Conservation (phyloP, 106 monocot species). For the Gastrodia elata region DNA sequence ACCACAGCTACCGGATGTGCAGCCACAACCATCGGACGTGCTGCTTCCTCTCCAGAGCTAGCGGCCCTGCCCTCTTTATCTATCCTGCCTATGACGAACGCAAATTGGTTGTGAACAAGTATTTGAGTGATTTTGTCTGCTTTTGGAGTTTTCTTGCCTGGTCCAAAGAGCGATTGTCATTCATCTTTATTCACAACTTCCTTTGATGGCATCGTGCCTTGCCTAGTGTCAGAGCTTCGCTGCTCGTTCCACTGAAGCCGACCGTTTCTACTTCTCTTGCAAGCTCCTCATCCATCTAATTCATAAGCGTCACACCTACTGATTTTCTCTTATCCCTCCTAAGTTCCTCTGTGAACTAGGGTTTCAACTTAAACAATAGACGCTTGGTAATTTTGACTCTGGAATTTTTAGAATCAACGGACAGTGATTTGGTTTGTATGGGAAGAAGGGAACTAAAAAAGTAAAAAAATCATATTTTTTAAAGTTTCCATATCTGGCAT, state of each 20-base stretch:
- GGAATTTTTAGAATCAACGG: neutral
- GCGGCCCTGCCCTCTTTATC: too few relatives aligned
- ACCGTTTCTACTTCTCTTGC: neutral
- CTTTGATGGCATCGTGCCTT: neutral
- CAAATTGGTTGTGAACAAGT: too few relatives aligned
- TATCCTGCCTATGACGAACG: too few relatives aligned
- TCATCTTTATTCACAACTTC: neutral
- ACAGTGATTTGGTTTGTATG: neutral
- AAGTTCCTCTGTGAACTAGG: neutral
- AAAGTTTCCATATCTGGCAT: neutral
- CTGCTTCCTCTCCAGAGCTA: too few relatives aligned
- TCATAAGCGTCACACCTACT: neutral
- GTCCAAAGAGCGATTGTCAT: constrained; percentile 3
- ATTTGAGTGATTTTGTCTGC: too few relatives aligned
- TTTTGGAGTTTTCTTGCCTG: constrained; percentile 1
- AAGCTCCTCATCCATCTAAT: neutral
- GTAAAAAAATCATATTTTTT: neutral
- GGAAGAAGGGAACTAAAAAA: neutral
- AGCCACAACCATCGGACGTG: too few relatives aligned
- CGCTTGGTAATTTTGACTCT: neutral
- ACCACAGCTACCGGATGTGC: too few relatives aligned
- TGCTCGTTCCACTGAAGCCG: neutral
- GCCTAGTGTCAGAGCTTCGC: neutral
- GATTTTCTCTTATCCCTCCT: neutral
- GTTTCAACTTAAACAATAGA: neutral